Evolutionary conservation across 202 grass and related monocot species (phyloP).

Genomic region (Schoenoplectus triqueter): DNA sequence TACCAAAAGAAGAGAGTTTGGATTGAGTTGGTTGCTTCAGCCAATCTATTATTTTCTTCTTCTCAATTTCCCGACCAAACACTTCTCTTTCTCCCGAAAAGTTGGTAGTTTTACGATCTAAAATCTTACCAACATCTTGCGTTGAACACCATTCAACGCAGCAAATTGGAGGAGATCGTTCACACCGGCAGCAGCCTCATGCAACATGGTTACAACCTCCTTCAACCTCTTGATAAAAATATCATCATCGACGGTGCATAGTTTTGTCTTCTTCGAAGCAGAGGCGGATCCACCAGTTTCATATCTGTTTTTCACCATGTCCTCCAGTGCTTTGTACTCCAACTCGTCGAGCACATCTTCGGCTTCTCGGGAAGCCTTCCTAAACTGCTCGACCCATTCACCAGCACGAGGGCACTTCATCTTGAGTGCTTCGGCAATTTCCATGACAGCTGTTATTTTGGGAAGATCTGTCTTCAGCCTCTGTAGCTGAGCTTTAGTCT

Average conservation of each 20-base stretch:
- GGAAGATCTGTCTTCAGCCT: not conserved
- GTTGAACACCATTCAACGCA: no score
- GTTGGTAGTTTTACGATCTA: not conserved
- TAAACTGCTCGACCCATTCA: not conserved
- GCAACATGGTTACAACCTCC: not conserved
- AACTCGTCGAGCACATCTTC: not conserved
- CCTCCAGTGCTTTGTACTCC: not conserved
- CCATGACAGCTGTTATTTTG: not conserved
- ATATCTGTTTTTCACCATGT: not conserved
- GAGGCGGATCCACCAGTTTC: not conserved
- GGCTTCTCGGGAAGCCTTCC: not conserved
- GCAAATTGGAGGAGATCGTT: not conserved
- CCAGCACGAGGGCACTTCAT: not conserved
- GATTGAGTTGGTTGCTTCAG: not conserved
- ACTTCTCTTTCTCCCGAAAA: not conserved
- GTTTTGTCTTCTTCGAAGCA: not conserved
- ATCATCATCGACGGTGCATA: not conserved
- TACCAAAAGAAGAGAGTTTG: slow-evolving; percentile 39
- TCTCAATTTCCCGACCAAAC: not conserved
- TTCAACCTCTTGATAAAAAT: not conserved
- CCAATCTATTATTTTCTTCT: slow-evolving; percentile 30
- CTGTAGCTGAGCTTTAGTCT: not conserved
- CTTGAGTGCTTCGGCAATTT: not conserved
- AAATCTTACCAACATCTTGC: not conserved
- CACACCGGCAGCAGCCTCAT: not conserved